Percentiles rank a stretch among this genome's conserved stretches.
Evolutionary conservation across 495 filamentous ascomycete genomes (phyloP).

Genomic region (Penicillium goetzii): DNA sequence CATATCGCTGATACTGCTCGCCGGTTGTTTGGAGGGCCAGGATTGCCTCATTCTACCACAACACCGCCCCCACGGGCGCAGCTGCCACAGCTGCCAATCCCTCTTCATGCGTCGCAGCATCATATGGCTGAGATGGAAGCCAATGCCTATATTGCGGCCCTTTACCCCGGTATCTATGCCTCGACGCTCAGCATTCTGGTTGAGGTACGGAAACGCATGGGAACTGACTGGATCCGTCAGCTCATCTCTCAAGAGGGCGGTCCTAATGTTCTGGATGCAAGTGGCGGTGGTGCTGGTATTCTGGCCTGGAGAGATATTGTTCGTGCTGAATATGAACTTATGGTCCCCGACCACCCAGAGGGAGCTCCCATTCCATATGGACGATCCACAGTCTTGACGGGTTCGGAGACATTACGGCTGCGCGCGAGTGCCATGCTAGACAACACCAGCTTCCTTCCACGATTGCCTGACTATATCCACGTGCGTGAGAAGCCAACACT

Average conservation of each 20-base stretch:
- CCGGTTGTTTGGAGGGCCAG: conserved; percentile 70
- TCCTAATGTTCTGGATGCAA: conserved; percentile 81
- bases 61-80: conserved; percentile 55
- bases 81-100: conserved; percentile 67
- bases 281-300: conserved; percentile 80
- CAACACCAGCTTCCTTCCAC: conserved; percentile 89
- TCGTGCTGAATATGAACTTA: conserved; percentile 74
- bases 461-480: conserved; percentile 89
- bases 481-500: conserved; percentile 50
- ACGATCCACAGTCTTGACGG: conserved; percentile 64
- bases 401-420: conserved; percentile 68
- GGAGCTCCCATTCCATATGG: conserved; percentile 53
- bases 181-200: conserved; percentile 71
- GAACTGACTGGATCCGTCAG: conserved; percentile 73
- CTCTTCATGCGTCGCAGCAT: conserved; percentile 68
- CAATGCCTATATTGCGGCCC: conserved; percentile 77
- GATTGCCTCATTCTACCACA: conserved; percentile 71
- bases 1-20: conserved; percentile 74
- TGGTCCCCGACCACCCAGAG: conserved; percentile 52
- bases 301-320: conserved; percentile 84
- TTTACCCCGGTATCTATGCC: conserved; percentile 82
- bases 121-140: conserved; percentile 83
- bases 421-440: conserved; percentile 77
- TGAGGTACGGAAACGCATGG: conserved; percentile 84
- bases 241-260: conserved; percentile 70